These are phyloP conservation scores for Fusarium zealandicum DNA, from an alignment of 2,329 filamentous ascomycete species.

Conservation along the genomic window DNA sequence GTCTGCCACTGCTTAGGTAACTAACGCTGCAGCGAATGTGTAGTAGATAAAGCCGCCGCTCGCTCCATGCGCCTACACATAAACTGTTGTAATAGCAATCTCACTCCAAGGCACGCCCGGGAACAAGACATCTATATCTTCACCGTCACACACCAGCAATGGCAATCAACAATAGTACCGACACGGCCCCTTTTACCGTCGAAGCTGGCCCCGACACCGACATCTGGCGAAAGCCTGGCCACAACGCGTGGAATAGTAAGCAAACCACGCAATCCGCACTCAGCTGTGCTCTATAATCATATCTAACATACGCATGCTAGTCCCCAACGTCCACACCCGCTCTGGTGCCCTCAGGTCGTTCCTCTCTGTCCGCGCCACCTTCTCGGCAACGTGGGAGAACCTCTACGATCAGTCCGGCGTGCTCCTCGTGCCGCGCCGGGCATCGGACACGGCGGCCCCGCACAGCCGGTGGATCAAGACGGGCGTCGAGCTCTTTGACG, in stretches of 20 bases:
- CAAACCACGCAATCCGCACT: not conserved
- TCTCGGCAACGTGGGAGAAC: not conserved
- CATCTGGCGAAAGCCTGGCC: conserved; percentile 1
- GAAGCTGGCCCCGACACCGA: not conserved
- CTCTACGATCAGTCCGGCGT: not conserved
- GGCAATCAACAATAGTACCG: not conserved
- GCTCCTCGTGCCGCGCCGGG: not conserved
- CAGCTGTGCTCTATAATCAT: not conserved
- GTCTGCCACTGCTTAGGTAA: not conserved
- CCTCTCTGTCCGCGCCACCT: not conserved
- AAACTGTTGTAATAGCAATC: too few relatives aligned
- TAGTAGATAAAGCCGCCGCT: not conserved
- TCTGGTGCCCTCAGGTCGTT: not conserved
- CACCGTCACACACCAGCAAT: not conserved
- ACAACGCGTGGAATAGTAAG: not conserved
- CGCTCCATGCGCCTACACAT: too few relatives aligned
- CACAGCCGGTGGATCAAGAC: not conserved
- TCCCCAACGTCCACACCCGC: not conserved
- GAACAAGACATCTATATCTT: not conserved
- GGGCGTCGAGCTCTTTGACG: not conserved
- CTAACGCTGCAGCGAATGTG: not conserved
- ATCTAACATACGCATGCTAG: not conserved
- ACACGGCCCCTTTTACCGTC: not conserved
- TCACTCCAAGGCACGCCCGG: not conserved
- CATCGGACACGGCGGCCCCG: not conserved